Conservation (phyloP, 306 rosid species). For the Vigna mungo region DNA sequence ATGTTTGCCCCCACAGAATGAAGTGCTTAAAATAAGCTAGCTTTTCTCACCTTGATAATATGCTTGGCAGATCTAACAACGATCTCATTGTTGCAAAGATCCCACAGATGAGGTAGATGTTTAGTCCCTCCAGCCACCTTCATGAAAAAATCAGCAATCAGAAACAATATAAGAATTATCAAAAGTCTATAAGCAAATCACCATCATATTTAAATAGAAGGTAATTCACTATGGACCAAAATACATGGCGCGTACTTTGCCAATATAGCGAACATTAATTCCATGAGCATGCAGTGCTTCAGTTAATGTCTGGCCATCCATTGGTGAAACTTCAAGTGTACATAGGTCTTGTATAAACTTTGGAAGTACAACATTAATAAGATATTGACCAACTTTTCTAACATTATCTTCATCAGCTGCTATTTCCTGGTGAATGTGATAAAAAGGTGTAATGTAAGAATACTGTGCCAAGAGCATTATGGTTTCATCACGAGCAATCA, state of each 20-base stretch:
- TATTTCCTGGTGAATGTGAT: slow-evolving; percentile 70
- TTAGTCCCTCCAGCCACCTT: slow-evolving; percentile 95
- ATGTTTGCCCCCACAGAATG: background rate
- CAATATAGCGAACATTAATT: slow-evolving; percentile 93
- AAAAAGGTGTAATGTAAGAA: slow-evolving; percentile 34
- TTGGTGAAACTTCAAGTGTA: slow-evolving; percentile 97
- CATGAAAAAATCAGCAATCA: slow-evolving; percentile 39
- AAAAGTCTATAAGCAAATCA: slow-evolving; percentile 5
- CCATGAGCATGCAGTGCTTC: slow-evolving; percentile 99
- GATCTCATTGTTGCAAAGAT: slow-evolving; percentile 92
- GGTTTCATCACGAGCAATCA: slow-evolving; percentile 18
- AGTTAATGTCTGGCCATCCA: slow-evolving; percentile 98
- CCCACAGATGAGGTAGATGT: slow-evolving; percentile 95
- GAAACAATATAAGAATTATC: slow-evolving; percentile 38
- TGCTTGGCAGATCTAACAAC: slow-evolving; percentile 97
- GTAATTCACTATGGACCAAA: slow-evolving; percentile 21
- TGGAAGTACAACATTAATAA: slow-evolving; percentile 83
- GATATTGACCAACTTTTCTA: slow-evolving; percentile 82
- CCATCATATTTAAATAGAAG: slow-evolving; percentile 5
- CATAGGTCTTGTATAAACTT: slow-evolving; percentile 97
- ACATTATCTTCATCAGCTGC: slow-evolving; percentile 86
- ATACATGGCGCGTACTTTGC: slow-evolving; percentile 68
- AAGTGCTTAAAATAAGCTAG: slow-evolving; percentile 34
- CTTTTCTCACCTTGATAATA: slow-evolving; percentile 74
- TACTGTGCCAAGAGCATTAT: slow-evolving; percentile 29